Conservation (phyloP, 495 filamentous ascomycete species). For the Penicillium paxilli region DNA sequence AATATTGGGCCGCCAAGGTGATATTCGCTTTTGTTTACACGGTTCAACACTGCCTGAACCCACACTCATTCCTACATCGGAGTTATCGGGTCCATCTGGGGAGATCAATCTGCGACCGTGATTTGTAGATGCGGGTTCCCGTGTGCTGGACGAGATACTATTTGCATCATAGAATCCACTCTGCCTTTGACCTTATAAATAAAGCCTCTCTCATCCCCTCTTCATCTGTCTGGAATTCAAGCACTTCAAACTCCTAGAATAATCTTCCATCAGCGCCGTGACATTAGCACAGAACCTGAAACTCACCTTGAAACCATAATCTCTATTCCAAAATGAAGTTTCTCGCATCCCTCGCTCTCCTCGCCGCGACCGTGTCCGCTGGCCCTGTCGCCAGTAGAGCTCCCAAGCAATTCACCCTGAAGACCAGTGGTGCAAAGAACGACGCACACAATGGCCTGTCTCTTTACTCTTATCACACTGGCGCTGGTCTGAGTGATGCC, state of each 20-base stretch:
- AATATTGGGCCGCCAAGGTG: slow-evolving; percentile 1
- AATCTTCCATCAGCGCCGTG: too few relatives aligned
- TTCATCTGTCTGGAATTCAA: neutral
- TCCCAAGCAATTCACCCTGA: slow-evolving; percentile 42
- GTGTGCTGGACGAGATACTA: neutral
- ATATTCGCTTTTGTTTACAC: neutral
- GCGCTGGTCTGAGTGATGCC: slow-evolving; percentile 47
- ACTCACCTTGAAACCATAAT: neutral
- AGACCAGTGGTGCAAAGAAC: slow-evolving; percentile 35
- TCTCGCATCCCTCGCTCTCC: slow-evolving; percentile 29
- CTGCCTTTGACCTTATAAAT: neutral
- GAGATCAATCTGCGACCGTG: neutral
- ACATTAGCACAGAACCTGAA: too few relatives aligned
- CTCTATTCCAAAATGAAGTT: slow-evolving; percentile 32
- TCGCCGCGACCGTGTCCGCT: slow-evolving; percentile 28
- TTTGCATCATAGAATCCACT: slow-evolving; percentile 3
- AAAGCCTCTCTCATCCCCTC: neutral
- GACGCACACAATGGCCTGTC: slow-evolving; percentile 43
- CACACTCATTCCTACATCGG: neutral
- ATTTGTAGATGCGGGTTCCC: neutral
- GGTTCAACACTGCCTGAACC: neutral
- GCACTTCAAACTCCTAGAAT: neutral
- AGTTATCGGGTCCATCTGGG: neutral
- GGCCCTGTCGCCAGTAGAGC: slow-evolving; percentile 13
- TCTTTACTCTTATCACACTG: slow-evolving; percentile 49